A percentile compares a stretch with the other conserved stretches of the same genome.
phyloP scores from a whole-genome alignment of 164 flowering plant genomes.

The Chloranthus sessilifolius region DNA sequence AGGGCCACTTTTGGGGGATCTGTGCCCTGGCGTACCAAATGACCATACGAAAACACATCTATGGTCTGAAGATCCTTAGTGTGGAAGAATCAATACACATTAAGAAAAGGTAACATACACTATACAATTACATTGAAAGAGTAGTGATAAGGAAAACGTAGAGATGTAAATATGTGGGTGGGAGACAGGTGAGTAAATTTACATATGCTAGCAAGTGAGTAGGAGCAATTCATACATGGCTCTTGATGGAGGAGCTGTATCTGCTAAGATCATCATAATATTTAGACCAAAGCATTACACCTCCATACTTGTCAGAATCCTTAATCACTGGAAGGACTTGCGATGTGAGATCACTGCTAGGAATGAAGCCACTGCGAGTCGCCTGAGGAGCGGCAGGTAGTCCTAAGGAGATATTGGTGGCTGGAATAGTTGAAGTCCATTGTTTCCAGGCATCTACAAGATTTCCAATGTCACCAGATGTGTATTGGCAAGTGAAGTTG shows the following conservation, averaged over 20 bases:
- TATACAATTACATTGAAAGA: too few relatives aligned
- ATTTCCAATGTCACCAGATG: background rate
- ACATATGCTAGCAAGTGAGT: too few relatives aligned
- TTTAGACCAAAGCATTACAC: conserved; percentile 22
- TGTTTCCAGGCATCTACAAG: conserved; percentile 6
- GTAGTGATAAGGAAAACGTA: too few relatives aligned
- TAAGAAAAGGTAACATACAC: too few relatives aligned
- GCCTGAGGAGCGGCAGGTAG: conserved; percentile 15
- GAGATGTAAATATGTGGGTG: too few relatives aligned
- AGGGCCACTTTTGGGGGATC: too few relatives aligned
- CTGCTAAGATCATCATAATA: conserved; percentile 13
- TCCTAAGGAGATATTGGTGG: conserved; percentile 17
- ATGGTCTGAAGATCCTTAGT: too few relatives aligned
- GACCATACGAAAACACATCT: too few relatives aligned
- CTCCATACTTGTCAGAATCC: conserved; percentile 25
- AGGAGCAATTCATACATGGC: too few relatives aligned
- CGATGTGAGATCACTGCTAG: conserved; percentile 13
- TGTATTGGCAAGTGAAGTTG: conserved; percentile 9
- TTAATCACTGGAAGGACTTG: conserved; percentile 18
- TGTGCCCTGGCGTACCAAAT: too few relatives aligned
- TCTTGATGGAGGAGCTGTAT: conserved; percentile 15
- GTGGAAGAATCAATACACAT: too few relatives aligned
- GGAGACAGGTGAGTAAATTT: too few relatives aligned
- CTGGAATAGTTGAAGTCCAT: conserved; percentile 9
- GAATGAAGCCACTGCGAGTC: conserved; percentile 18